Conservation (phyloP, 2,329 filamentous ascomycete genomes). For the Blastomyces emzantsi region DNA sequence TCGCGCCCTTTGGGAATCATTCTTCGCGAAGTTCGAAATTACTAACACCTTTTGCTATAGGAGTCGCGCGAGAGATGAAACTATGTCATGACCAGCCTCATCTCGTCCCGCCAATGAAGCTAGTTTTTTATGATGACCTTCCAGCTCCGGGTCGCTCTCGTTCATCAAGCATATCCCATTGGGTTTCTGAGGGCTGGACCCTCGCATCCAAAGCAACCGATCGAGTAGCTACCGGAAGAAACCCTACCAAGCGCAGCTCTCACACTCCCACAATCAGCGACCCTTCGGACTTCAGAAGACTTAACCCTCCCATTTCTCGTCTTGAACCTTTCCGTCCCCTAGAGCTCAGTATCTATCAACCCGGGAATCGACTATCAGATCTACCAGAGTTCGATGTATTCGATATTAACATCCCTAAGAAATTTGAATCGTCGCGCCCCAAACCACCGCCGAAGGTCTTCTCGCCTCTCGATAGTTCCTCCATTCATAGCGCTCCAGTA, state of each 20-base stretch:
- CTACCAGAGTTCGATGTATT: slow-evolving; percentile 38
- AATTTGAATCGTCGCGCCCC: slow-evolving; percentile 14
- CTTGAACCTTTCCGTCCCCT: slow-evolving; percentile 32
- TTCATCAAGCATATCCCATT: slow-evolving; percentile 32
- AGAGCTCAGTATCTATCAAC: slow-evolving; percentile 40
- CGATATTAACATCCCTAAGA: slow-evolving; percentile 24
- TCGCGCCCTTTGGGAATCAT: background rate
- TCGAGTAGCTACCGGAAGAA: slow-evolving; percentile 32
- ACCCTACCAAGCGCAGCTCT: slow-evolving; percentile 23
- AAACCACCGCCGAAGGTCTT: slow-evolving; percentile 29
- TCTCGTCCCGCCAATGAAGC: slow-evolving; percentile 39
- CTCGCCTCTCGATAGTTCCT: slow-evolving; percentile 15
- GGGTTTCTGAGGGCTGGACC: slow-evolving; percentile 32
- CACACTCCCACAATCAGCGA: slow-evolving; percentile 34
- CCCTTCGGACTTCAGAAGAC: slow-evolving; percentile 36
- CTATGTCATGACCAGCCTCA: slow-evolving; percentile 40
- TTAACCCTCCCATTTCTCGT: slow-evolving; percentile 20
- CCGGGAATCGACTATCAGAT: slow-evolving; percentile 37
- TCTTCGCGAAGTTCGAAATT: background rate
- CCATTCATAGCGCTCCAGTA: background rate
- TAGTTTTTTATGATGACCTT: slow-evolving; percentile 35
- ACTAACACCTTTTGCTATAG: slow-evolving; percentile 19
- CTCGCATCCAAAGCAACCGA: slow-evolving; percentile 33
- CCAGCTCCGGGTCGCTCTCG: slow-evolving; percentile 27
- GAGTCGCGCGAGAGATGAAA: slow-evolving; percentile 36